Percentiles rank a stretch among this genome's conserved stretches.
Evolutionary conservation across 805 yeast genomes (phyloP).

Genomic region (Kazachstania psychrophila): DNA sequence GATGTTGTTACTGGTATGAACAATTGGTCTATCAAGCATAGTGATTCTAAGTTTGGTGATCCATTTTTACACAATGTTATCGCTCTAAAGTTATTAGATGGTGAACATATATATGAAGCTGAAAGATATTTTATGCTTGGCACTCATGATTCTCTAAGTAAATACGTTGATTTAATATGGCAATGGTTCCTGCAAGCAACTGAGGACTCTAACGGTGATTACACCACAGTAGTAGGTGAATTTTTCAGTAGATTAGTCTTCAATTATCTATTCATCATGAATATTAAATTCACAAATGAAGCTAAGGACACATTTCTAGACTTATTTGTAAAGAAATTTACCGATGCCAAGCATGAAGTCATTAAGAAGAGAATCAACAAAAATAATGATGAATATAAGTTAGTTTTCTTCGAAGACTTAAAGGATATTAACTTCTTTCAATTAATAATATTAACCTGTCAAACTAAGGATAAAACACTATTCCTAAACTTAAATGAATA

Average conservation of each 20-base stretch:
- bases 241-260: constrained; percentile 52
- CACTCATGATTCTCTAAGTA: constrained; percentile 43
- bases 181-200: constrained; percentile 36
- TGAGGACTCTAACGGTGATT: constrained; percentile 15
- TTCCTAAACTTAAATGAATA: constrained; percentile 45
- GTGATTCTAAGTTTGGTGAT: constrained; percentile 57
- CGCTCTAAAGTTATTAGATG: constrained; percentile 54
- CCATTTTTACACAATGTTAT: constrained; percentile 62
- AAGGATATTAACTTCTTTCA: constrained; percentile 61
- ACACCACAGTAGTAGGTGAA: constrained; percentile 23
- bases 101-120: constrained; percentile 50
- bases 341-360: constrained; percentile 16
- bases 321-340: constrained; percentile 21
- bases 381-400: constrained; percentile 27
- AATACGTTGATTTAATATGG: constrained; percentile 38
- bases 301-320: constrained; percentile 33
- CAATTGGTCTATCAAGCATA: constrained; percentile 52
- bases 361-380: constrained; percentile 24
- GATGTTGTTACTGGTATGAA: constrained; percentile 59
- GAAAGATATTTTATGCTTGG: constrained; percentile 67
- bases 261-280: constrained; percentile 62
- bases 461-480: constrained; percentile 42
- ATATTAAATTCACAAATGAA: constrained; percentile 48
- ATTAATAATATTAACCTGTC: constrained; percentile 51
- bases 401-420: constrained; percentile 32